phyloP scores from a whole-genome alignment of 805 yeast species.

The Wickerhamiella sergipiensis region DNA sequence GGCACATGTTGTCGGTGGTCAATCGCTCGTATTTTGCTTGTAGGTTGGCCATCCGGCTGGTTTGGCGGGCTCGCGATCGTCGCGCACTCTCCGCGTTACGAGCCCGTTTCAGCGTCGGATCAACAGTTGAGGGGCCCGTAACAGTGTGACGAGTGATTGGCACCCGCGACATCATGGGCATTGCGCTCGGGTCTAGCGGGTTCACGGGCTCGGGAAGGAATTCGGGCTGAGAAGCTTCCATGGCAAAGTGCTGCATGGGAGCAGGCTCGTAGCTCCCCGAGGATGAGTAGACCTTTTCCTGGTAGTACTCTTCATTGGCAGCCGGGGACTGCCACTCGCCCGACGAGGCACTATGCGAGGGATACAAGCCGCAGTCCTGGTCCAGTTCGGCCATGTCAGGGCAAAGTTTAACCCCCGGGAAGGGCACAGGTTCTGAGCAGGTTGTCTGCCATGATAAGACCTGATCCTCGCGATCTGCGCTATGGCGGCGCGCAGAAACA shows the following conservation, averaged over 20 bases:
- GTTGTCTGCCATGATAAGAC: neutral
- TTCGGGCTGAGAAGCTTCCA: neutral
- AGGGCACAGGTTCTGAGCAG: neutral
- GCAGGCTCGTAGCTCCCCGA: neutral
- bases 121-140: neutral
- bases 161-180: neutral
- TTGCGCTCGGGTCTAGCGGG: neutral
- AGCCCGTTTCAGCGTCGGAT: neutral
- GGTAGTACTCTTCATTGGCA: neutral
- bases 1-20: slow-evolving; percentile 1
- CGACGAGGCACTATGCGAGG: neutral
- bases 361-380: neutral
- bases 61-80: neutral
- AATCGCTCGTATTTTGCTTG: neutral
- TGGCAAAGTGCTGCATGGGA: neutral
- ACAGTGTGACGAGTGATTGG: neutral
- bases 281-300: neutral
- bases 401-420: neutral
- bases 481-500: neutral
- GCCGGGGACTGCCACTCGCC: neutral
- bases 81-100: slow-evolving; percentile 1
- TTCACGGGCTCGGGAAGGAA: neutral
- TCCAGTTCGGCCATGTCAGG: neutral
- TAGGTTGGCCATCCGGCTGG: neutral
- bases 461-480: neutral